A percentile compares a stretch with the other conserved stretches of the same genome.
Conservation (phyloP, 257 asterid genomes). For the Sherardia arvensis region DNA sequence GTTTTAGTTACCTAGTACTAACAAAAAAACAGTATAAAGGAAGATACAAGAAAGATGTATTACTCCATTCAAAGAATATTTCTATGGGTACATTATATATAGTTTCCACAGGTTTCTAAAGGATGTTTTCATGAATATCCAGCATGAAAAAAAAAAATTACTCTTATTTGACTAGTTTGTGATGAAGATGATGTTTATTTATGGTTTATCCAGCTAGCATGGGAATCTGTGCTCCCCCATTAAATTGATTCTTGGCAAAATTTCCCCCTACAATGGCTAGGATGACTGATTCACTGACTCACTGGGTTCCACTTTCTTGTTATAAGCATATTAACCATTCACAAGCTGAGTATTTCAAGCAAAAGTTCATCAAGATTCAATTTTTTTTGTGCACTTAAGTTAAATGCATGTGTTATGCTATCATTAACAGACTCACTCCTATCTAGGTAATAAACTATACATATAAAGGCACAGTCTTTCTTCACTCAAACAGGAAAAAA, state of each 20-base stretch:
- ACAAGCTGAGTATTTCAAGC: background rate
- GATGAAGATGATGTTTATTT: background rate
- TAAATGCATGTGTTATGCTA: too few relatives aligned
- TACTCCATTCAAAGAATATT: background rate
- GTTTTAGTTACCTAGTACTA: background rate
- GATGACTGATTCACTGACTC: background rate
- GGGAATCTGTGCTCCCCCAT: background rate
- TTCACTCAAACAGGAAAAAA: background rate
- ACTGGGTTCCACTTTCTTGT: background rate
- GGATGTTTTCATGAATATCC: too few relatives aligned
- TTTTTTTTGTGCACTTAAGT: background rate
- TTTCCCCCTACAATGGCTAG: background rate
- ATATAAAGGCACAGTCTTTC: too few relatives aligned
- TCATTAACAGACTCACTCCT: background rate
- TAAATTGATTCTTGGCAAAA: background rate
- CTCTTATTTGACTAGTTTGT: too few relatives aligned
- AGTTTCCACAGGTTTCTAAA: too few relatives aligned
- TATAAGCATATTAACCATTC: background rate
- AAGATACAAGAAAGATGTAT: background rate
- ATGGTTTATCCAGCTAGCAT: background rate
- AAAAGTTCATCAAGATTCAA: background rate
- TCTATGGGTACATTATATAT: too few relatives aligned
- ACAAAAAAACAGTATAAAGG: background rate
- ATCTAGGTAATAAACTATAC: background rate
- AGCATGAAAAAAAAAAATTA: too few relatives aligned